Conservation (phyloP, 805 yeast species). For the Sporopachydermia lactativora region DNA sequence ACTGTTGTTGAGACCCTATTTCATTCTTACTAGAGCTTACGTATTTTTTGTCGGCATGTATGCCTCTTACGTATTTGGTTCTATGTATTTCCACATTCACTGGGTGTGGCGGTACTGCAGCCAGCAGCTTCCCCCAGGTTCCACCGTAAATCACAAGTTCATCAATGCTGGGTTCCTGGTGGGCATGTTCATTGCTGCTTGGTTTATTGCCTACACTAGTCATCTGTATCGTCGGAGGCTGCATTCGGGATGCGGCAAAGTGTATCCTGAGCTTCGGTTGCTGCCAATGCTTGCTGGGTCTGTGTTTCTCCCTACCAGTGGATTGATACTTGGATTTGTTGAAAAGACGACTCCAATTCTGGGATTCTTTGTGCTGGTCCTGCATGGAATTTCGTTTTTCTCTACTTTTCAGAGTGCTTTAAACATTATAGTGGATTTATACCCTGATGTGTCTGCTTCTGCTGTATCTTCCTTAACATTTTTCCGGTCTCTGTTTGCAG, state of each 20-base stretch:
- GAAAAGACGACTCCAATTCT: conserved; percentile 4
- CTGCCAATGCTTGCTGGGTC: conserved; percentile 8
- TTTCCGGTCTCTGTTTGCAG: conserved; percentile 8
- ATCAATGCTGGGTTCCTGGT: conserved; percentile 1
- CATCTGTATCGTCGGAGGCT: conserved; percentile 5
- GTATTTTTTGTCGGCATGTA: conserved; percentile 6
- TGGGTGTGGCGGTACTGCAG: conserved; percentile 1
- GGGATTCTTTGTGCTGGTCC: conserved; percentile 3
- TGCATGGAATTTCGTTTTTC: conserved; percentile 7
- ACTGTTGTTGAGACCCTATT: conserved; percentile 7
- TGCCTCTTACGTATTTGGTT: conserved; percentile 7
- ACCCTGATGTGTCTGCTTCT: conserved; percentile 7
- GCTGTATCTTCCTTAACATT: conserved; percentile 7
- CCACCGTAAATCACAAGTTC: conserved; percentile 6
- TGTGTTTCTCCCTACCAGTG: conserved; percentile 7
- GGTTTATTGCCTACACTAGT: conserved; percentile 4
- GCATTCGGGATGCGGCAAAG: conserved; percentile 2
- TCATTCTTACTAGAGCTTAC: conserved; percentile 6
- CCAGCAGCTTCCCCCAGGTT: conserved; percentile 4
- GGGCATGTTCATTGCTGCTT: conserved; percentile 8
- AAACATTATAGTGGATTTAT: conserved; percentile 8
- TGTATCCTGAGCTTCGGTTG: conserved; percentile 8
- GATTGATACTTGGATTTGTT: conserved; percentile 5
- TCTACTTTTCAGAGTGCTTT: conserved; percentile 8
- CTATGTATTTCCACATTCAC: conserved; percentile 8